These are phyloP conservation scores for Chaetomium fimeti DNA, from an alignment of 495 filamentous ascomycete species.

Conservation along the genomic window DNA sequence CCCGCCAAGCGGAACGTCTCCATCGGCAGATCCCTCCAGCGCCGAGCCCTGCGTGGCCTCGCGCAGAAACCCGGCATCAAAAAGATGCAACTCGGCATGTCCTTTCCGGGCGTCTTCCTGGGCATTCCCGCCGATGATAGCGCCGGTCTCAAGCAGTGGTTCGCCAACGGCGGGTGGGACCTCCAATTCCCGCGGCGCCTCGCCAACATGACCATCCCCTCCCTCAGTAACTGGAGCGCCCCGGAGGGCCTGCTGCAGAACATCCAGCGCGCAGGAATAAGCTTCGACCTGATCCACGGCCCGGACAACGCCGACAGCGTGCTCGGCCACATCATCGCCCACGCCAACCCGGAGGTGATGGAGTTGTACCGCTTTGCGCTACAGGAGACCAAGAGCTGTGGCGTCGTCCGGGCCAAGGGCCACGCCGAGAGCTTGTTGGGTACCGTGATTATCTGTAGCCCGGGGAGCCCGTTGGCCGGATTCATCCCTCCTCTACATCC, in stretches of 20 bases:
- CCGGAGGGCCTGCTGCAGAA: constrained; percentile 71
- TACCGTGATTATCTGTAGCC: constrained; percentile 79
- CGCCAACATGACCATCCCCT: constrained; percentile 61
- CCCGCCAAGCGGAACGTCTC: constrained; percentile 78
- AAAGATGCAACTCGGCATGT: constrained; percentile 73
- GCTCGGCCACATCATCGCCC: constrained; percentile 70
- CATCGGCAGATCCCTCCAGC: constrained; percentile 81
- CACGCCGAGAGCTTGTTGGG: constrained; percentile 67
- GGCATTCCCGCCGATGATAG: constrained; percentile 64
- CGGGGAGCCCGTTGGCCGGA: constrained; percentile 61
- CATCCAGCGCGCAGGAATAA: constrained; percentile 63
- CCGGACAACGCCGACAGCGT: constrained; percentile 72
- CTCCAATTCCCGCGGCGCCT: constrained; percentile 52
- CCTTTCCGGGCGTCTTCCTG: constrained; percentile 73
- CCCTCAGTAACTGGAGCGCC: constrained; percentile 68
- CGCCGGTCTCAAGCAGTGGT: constrained; percentile 56
- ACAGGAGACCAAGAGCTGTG: constrained; percentile 66
- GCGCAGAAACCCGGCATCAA: constrained; percentile 64
- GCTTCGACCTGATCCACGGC: constrained; percentile 80
- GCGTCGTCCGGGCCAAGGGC: constrained; percentile 78
- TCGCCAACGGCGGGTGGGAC: constrained; percentile 49
- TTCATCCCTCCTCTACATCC: constrained; percentile 66
- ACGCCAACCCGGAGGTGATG: constrained; percentile 74
- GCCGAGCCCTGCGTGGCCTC: constrained; percentile 68
- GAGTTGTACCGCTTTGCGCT: constrained; percentile 80